Evolutionary conservation across 257 asterid species (phyloP), one percentile per base, ranked within the genome.

Genomic region (Salvia splendens): DNA sequence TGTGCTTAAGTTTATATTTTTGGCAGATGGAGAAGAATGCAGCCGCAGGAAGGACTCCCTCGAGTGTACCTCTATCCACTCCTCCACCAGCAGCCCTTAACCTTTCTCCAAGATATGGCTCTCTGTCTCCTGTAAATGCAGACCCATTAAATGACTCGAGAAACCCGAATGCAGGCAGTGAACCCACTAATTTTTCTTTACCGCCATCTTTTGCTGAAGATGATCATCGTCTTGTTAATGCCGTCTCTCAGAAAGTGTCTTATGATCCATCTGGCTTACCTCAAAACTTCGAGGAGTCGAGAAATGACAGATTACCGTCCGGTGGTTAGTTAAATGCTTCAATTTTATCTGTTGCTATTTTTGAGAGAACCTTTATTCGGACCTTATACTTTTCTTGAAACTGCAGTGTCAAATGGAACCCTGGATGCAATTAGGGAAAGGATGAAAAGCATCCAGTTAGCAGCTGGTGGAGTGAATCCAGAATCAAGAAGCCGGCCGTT

Each of bases 21-120:
- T 65, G 78, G 79, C 94, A 94, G 99, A 94, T 91, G 99, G 99
- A 94, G 86, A 91, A 82, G 82, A 91, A 86, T 80, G 91, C 98
- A 0, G 99, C 98, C 3, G 96, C 99, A 6, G 99, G 99, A 70
- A 82, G 94, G 84, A 94, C 98, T 3, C 98, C 96, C 48, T 78
- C 99, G n/a, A 94, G 98, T 76, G 96, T 91, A 60, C 98, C 98
- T 70, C 65, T 94, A 63, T 68, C 99, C 69, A 94, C 98, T 53
- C 99, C 99, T 20, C 98, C 99, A 9, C 98, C 96, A 16, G 83
- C 82, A 15, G 74, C 90, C 3, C 79, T 91, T 56, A 85, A 88
- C 83, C 85, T 83, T 41, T 89, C 97, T 53, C 96, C 99, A 24
- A 80, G 80, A 80, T 77, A 71, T 41, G 93, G 96, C 30, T 68